These are phyloP conservation scores for Paxillus rubicundulus DNA, from an alignment of 768 basidiomycete genomes.

Conservation along the genomic window DNA sequence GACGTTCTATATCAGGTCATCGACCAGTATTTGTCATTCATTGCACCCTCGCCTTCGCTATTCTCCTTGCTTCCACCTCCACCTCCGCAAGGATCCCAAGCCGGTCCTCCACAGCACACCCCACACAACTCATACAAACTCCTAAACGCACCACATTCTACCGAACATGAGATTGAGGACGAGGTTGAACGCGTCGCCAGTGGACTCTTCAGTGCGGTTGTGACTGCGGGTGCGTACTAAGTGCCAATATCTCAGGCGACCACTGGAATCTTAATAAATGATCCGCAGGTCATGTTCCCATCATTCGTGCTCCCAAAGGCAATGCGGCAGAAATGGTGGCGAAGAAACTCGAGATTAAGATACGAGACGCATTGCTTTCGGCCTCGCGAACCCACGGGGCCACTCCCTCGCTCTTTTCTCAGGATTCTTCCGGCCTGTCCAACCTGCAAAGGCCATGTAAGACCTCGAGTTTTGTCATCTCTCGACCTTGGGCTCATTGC, in stretches of 20 bases:
- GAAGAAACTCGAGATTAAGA: conserved; percentile 88
- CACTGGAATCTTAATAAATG: not conserved
- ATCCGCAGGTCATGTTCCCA: conserved; percentile 80
- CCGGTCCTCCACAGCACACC: conserved; percentile 35
- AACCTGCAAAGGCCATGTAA: conserved; percentile 84
- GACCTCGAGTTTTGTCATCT: conserved; percentile 23
- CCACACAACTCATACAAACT: conserved; percentile 72
- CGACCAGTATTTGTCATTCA: conserved; percentile 97
- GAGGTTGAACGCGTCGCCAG: conserved; percentile 90
- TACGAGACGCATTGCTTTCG: conserved; percentile 79
- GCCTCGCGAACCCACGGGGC: conserved; percentile 59
- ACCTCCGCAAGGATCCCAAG: conserved; percentile 34
- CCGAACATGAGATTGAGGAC: conserved; percentile 87
- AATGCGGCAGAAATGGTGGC: conserved; percentile 99
- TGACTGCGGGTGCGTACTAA: conserved; percentile 68
- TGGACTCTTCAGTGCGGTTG: conserved; percentile 89
- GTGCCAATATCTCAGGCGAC: not conserved
- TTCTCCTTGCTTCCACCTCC: conserved; percentile 83
- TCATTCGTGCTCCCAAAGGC: conserved; percentile 90
- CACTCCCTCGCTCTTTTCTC: conserved; percentile 65
- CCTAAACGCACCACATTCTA: conserved; percentile 87
- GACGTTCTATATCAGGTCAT: conserved; percentile 56
- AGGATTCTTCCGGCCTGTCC: conserved; percentile 79
- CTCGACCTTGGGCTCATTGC: conserved; percentile 10
- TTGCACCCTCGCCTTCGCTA: conserved; percentile 86